Percentiles rank a stretch among this genome's conserved stretches.
These are phyloP conservation scores for Phytophthora chlamydospora DNA, from an alignment of 352 stramenopile genomes.

Conservation along the genomic window DNA sequence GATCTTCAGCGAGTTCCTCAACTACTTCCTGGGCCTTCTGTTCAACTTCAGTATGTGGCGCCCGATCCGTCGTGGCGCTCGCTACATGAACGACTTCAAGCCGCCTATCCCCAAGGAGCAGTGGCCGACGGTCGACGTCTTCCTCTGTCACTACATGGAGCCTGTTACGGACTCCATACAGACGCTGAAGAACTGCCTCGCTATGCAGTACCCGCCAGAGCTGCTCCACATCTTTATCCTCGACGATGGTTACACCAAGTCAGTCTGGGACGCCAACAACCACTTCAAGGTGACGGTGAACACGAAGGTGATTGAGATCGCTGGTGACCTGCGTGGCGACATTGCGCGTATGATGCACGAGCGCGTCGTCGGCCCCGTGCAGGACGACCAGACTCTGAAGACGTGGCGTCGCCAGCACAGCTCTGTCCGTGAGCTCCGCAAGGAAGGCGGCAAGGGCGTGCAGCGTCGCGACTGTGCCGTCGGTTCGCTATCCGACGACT, in stretches of 20 bases:
- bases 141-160: constrained; percentile 92
- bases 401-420: constrained; percentile 88
- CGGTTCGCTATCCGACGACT: constrained; percentile 88
- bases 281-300: constrained; percentile 91
- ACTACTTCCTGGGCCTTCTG: constrained; percentile 86
- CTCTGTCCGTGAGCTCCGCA: constrained; percentile 82
- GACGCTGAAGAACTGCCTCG: constrained; percentile 88
- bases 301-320: constrained; percentile 89
- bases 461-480: constrained; percentile 87
- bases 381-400: constrained; percentile 81
- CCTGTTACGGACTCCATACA: constrained; percentile 84
- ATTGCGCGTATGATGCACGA: constrained; percentile 89
- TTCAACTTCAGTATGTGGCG: constrained; percentile 94
- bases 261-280: constrained; percentile 90
- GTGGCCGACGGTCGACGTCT: constrained; percentile 89
- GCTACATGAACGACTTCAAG: constrained; percentile 92
- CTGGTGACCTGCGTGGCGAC: constrained; percentile 83
- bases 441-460: constrained; percentile 81
- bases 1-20: constrained; percentile 88
- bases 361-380: constrained; percentile 76
- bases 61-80: constrained; percentile 85
- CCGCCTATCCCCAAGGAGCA: constrained; percentile 88
- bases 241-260: constrained; percentile 92
- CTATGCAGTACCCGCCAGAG: constrained; percentile 89
- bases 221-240: constrained; percentile 88